Percentiles rank a stretch among this genome's conserved stretches.
Conservation (phyloP, 257 asterid species). For the Fraxinus americana region DNA sequence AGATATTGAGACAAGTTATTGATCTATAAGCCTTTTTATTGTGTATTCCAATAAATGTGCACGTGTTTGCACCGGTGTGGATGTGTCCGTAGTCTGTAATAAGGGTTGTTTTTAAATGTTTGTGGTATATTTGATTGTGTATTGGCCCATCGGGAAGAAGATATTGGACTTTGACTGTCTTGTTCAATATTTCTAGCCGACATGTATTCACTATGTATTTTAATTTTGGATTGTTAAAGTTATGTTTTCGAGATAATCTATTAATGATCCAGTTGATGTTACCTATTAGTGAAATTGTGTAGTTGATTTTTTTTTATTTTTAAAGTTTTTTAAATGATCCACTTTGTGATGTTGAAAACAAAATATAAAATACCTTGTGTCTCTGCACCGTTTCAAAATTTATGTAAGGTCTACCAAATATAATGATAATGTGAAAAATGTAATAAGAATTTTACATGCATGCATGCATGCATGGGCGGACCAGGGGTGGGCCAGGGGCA, state of each 20-base stretch:
- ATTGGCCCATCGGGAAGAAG: background rate
- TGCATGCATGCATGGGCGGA: too few relatives aligned
- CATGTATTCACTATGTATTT: background rate
- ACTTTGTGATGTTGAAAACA: background rate
- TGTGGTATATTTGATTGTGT: too few relatives aligned
- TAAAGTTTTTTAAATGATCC: background rate
- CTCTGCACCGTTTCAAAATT: too few relatives aligned
- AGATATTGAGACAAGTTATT: slow-evolving; percentile 34
- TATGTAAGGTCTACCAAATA: too few relatives aligned
- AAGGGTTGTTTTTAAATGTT: background rate
- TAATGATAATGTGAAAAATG: too few relatives aligned
- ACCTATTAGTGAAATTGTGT: background rate
- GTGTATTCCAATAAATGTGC: background rate
- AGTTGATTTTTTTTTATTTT: background rate
- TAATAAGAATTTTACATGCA: too few relatives aligned
- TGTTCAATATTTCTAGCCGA: background rate
- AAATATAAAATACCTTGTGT: too few relatives aligned
- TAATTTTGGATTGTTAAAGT: background rate
- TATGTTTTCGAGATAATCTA: background rate
- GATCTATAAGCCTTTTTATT: too few relatives aligned
- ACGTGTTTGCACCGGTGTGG: too few relatives aligned
- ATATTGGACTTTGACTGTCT: background rate
- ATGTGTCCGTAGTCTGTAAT: background rate
- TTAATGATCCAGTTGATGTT: background rate
- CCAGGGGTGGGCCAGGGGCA: too few relatives aligned